phyloP scores from a whole-genome alignment of 495 filamentous ascomycete genomes.

The Penicillium argentinense region DNA sequence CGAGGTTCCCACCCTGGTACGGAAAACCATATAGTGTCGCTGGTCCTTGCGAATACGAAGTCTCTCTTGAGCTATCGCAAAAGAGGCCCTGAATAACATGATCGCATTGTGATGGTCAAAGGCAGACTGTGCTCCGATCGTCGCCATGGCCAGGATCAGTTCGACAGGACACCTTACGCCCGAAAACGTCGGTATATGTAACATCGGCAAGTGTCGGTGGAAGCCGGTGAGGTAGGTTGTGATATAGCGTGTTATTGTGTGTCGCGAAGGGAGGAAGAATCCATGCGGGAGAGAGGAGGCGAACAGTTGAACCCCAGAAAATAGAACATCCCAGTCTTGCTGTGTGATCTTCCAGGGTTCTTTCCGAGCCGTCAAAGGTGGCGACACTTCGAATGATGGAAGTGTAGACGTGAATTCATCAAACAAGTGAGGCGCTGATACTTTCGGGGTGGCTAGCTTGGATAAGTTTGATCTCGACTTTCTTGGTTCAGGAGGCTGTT shows the following conservation, averaged over 20 bases:
- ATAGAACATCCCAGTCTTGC: slow-evolving; percentile 7
- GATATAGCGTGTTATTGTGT: slow-evolving; percentile 20
- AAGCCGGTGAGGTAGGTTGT: slow-evolving; percentile 22
- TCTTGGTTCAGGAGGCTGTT: neutral
- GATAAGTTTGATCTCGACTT: neutral
- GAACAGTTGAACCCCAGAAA: neutral
- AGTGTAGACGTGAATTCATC: slow-evolving; percentile 20
- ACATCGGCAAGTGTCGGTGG: slow-evolving; percentile 25
- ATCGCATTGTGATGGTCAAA: slow-evolving; percentile 40
- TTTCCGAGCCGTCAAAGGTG: neutral
- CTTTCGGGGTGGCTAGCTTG: neutral
- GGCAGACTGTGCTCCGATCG: slow-evolving; percentile 25
- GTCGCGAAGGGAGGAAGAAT: slow-evolving; percentile 35
- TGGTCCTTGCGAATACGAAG: slow-evolving; percentile 10
- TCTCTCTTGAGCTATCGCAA: slow-evolving; percentile 10
- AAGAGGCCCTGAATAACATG: slow-evolving; percentile 9
- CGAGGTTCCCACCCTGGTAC: neutral
- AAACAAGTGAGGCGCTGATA: slow-evolving; percentile 9
- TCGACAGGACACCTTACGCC: slow-evolving; percentile 12
- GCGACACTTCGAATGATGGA: slow-evolving; percentile 2
- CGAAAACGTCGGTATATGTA: slow-evolving; percentile 26
- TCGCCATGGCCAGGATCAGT: slow-evolving; percentile 19
- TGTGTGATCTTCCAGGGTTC: slow-evolving; percentile 5
- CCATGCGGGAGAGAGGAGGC: neutral
- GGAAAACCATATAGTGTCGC: neutral